A percentile compares a stretch with the other conserved stretches of the same genome.
These are phyloP conservation scores for Claviceps cyperi DNA, from an alignment of 2,329 filamentous ascomycete genomes.

Conservation along the genomic window DNA sequence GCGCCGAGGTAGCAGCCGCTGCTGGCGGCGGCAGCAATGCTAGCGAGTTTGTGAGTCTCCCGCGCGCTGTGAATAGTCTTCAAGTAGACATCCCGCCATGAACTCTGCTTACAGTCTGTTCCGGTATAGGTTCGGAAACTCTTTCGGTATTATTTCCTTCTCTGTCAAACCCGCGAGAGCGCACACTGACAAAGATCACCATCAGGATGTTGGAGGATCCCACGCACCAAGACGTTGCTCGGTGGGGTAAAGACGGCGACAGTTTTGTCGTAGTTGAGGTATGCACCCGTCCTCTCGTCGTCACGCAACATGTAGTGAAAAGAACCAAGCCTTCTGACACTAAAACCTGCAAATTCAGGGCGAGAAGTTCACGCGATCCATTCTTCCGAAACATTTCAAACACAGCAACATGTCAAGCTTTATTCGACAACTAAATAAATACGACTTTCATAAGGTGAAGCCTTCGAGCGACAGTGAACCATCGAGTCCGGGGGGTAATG, in stretches of 20 bases:
- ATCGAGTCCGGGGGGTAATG: constrained; percentile 22
- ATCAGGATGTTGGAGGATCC: constrained; percentile 79
- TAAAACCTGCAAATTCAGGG: constrained; percentile 41
- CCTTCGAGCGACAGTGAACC: constrained; percentile 23
- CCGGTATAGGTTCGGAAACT: constrained; percentile 74
- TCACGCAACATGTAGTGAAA: no score
- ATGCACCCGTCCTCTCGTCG: neutral
- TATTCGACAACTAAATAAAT: constrained; percentile 90
- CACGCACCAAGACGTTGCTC: constrained; percentile 78
- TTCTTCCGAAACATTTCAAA: constrained; percentile 97
- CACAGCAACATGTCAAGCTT: constrained; percentile 98
- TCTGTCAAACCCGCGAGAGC: neutral
- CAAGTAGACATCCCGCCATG: neutral
- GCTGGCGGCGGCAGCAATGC: constrained; percentile 55
- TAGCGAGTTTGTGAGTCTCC: constrained; percentile 75
- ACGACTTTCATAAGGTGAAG: constrained; percentile 96
- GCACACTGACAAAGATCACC: constrained; percentile 7
- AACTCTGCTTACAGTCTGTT: neutral
- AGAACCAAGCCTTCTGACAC: constrained; percentile 1
- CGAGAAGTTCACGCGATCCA: constrained; percentile 94
- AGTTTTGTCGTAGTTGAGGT: constrained; percentile 97
- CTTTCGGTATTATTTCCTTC: constrained; percentile 58
- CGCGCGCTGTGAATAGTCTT: neutral
- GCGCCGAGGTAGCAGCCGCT: constrained; percentile 18
- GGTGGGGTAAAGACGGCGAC: constrained; percentile 89